Evolutionary conservation across 805 yeast genomes (phyloP), one percentile per base, ranked within the genome.

Genomic region (Hanseniaspora jakobsenii): DNA sequence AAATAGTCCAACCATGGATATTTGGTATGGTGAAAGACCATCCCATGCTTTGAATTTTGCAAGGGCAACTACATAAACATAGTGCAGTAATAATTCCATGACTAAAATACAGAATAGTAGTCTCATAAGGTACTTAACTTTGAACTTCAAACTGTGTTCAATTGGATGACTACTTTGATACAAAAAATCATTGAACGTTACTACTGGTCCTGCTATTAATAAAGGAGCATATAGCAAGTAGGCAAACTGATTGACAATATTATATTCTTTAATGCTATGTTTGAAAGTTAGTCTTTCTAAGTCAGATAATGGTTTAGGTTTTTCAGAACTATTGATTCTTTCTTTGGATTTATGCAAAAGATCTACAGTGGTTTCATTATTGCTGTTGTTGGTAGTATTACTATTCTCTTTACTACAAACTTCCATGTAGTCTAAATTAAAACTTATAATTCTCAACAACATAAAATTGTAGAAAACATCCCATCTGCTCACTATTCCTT

Each of bases 391-490:
- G 12, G 16, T 6, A 1, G 13, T 4, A 24, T 24, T 24, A 24
- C 10, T 7, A 10, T 24, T 10, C 27, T 6, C 10, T 10, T 24
- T 24, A 7, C 10, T 24, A 24, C 17, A n/a, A 9, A 30, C 35
- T 29, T 42, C 46, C 24, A 78, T 53, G 54, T 72, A 85, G 62
- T 91, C 99, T 50, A 83, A 57, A 51, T 83, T 81, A 60, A 71
- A 91, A 48, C 95, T 83, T 36, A 91, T 63, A 71, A 86, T 75
- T 55, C 96, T 71, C 44, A 91, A 68, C 48, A 89, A 64, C 1
- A 94, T 80, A 62, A 93, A 86, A 62, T 91, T 91, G 69, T 77
- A 91, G 53, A 82, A 84, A 3, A 91, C 96, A 57, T 91, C 96
- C 99, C 99, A 91, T 53, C 97, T 71, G 14, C 76, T 69, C 49